phyloP scores from a whole-genome alignment of 169 alveolate genomes.

The Cryptosporidium viatorum region DNA sequence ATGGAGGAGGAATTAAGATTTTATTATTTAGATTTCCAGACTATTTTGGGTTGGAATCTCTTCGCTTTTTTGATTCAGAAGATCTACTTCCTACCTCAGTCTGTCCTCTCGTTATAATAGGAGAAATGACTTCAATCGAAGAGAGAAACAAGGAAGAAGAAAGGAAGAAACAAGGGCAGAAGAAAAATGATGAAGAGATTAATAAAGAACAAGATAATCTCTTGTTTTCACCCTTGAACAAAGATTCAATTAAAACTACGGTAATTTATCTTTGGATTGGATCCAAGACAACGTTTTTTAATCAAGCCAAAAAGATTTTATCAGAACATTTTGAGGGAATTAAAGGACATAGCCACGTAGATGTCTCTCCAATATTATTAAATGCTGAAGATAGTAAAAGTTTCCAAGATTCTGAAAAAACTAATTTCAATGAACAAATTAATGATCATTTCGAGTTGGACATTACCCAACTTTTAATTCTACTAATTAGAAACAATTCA shows the following conservation, averaged over 20 bases:
- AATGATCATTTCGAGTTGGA: background rate
- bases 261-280: constrained; percentile 37
- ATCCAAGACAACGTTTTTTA: constrained; percentile 15
- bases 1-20: background rate
- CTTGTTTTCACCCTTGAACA: background rate
- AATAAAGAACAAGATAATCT: background rate
- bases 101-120: constrained; percentile 11
- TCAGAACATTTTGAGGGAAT: background rate
- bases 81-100: constrained; percentile 39
- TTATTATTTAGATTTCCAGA: constrained; percentile 43
- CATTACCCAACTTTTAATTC: background rate
- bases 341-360: background rate
- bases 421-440: background rate
- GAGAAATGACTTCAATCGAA: background rate
- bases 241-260: background rate
- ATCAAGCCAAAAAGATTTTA: constrained; percentile 19
- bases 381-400: background rate
- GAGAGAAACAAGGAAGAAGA: background rate
- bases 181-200: background rate
- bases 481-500: constrained; percentile 9
- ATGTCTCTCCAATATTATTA: background rate
- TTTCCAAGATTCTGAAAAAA: background rate
- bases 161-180: background rate
- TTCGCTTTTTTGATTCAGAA: constrained; percentile 35
- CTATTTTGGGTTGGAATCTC: constrained; percentile 37